Evolutionary conservation across 2,329 filamentous ascomycete species (phyloP), one percentile per base, ranked within the genome.

Genomic region (Proliferodiscus dingleyae): DNA sequence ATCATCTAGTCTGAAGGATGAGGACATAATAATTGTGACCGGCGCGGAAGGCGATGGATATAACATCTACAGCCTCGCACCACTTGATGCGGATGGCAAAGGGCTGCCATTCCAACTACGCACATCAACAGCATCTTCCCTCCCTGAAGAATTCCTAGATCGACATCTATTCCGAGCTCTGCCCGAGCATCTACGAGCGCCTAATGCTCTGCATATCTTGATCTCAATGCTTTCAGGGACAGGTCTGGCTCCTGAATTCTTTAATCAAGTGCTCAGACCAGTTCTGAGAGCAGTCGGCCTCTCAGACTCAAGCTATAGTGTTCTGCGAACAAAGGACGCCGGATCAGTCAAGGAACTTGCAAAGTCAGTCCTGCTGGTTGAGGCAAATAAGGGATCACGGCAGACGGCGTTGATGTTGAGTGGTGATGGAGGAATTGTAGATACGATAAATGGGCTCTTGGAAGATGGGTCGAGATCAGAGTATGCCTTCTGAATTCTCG

Each of bases 351-450:
- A 72, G 5, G 70, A 85, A 1, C 78, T 94, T 43, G 78, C 84
- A 0, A 68, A 59, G 41, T 55, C 61, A 30, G 58, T 64, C 18
- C 68, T 83, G 50, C 65, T 78, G 10, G 67, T 70, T 2, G 61
- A 62, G 29, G 79, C 79, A 11, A 71, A 71, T 46, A 44, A 66
- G 41, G 71, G 71, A 1, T 53, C 66, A 4, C 55, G 62, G 10
- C 78, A 83, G 60, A 81, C 82, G 0, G 73, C 96, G 21, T 67
- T 96, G 23, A 74, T 97, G 10, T 73, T 96, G 4, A 91, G 86
- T 39, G 91, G 91, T 5, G 91, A 97, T 64, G 91, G 91, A 11
- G 91, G 89, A 5, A 66, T 95, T 2, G 77, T 89, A 15, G 91
- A 97, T 57, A 71, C 93, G 1, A 71, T 95, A 48, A 94, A 96